phyloP scores from a whole-genome alignment of 257 asterid genomes.

The Catharanthus roseus region DNA sequence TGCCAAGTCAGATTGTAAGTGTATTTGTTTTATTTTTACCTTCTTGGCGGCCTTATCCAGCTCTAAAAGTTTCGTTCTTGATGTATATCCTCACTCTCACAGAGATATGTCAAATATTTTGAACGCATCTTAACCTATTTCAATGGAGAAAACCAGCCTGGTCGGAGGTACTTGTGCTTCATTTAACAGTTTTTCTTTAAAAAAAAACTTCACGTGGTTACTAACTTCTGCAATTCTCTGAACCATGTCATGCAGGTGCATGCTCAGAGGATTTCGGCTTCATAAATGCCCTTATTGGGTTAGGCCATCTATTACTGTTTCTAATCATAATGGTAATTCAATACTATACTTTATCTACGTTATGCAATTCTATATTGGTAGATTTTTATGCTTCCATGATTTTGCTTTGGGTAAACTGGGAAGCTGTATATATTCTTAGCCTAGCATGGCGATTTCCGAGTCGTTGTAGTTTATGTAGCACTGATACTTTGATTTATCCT shows the following conservation, averaged over 20 bases:
- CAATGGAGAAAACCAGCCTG: conserved; percentile 97
- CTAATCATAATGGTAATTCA: conserved; percentile 73
- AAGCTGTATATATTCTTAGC: not conserved
- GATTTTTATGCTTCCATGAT: not conserved
- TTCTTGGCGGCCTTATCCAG: not conserved
- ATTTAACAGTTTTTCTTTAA: not conserved
- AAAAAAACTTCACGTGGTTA: no score
- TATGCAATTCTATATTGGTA: not conserved
- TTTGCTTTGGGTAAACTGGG: not conserved
- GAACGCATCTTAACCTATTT: conserved; percentile 79
- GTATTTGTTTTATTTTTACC: not conserved
- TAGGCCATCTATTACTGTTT: conserved; percentile 82
- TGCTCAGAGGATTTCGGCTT: conserved; percentile 96
- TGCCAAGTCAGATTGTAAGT: conserved; percentile 98
- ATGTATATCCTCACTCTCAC: conserved; percentile 15
- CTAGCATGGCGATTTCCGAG: not conserved
- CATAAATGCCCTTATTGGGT: conserved; percentile 95
- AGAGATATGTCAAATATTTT: conserved; percentile 98
- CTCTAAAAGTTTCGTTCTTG: not conserved
- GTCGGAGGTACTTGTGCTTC: conserved; percentile 60
- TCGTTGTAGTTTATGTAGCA: not conserved
- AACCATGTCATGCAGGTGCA: conserved; percentile 57
- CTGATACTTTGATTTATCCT: not conserved
- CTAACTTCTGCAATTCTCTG: not conserved
- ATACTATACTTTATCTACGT: not conserved